Base-by-base conservation (phyloP, 2,329 filamentous ascomycete genomes). In the Ceratocystiopsis minuta region DNA sequence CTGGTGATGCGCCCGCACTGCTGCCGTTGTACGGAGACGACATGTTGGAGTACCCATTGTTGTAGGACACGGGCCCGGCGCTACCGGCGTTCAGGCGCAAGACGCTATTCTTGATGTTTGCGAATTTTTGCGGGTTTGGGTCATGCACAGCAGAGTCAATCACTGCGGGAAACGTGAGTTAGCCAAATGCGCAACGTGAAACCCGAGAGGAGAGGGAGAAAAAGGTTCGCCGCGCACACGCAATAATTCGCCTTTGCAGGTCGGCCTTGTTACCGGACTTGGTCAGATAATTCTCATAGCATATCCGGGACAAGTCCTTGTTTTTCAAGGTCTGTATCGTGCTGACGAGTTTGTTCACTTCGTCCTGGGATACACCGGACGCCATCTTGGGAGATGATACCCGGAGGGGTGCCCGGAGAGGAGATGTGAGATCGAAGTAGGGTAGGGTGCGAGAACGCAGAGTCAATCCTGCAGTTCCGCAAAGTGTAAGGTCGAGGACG, bases 181-280 rank as follows among this genome's bases (percentile, higher is more conserved):
- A 28, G 24, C 24, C 24, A 28, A 6, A 28, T 20, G 6, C 11
- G 24, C 24, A 28, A 10, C 24, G n/a, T n/a, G n/a, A 28, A 28
- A n/a, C n/a, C n/a, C n/a, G 24, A 28, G 24, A 6, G 24, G 9
- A 28, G 7, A 28, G 16, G 28, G 12, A 31, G 4, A 40, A 34
- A 16, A 33, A 15, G 2, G n/a, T 13, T 11, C 35, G 36, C 28
- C 42, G 75, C 82, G 60, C 67, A 96, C 90, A 72, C 45, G 73
- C 66, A 48, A 80, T 73, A 46, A 95, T 81, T 52, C 88, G 78
- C 45, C 65, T 63, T 60, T 94, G 86, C 45, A 96, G 65, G 36
- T 81, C 72, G 32, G 76, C 74, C 66, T 98, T 98, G 53, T 90
- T 79, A 16, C 90, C 90, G 24, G 79, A 82, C 46, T 83, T 80